phyloP scores from a whole-genome alignment of 768 basidiomycete species.

The Imleria badia region DNA sequence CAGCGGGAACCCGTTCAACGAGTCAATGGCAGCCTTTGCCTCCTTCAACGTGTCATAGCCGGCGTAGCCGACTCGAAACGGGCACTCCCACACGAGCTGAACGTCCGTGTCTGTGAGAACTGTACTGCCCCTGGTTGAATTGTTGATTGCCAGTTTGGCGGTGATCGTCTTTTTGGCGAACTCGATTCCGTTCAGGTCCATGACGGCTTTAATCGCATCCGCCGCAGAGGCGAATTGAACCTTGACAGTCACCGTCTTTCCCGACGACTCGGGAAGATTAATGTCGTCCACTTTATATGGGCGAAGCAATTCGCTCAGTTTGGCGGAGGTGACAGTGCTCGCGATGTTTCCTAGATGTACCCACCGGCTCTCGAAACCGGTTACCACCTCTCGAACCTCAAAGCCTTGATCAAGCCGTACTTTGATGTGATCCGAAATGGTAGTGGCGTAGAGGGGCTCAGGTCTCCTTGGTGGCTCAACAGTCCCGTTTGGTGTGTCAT shows the following conservation, averaged over 20 bases:
- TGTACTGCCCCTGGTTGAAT: constrained; percentile 35
- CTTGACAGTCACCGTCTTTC: constrained; percentile 33
- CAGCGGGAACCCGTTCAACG: constrained; percentile 37
- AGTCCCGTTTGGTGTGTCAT: not conserved
- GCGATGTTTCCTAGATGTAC: constrained; percentile 56
- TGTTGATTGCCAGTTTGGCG: constrained; percentile 46
- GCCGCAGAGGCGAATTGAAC: constrained; percentile 48
- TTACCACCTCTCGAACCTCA: constrained; percentile 51
- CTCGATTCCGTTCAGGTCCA: constrained; percentile 46
- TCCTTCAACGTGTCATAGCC: constrained; percentile 54
- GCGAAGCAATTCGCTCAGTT: constrained; percentile 39
- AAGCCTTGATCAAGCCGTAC: constrained; percentile 63
- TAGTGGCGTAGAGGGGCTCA: constrained; percentile 28
- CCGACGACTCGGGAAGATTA: constrained; percentile 27
- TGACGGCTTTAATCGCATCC: constrained; percentile 54
- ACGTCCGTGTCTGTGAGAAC: constrained; percentile 54
- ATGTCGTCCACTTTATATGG: constrained; percentile 45
- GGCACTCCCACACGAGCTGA: constrained; percentile 59
- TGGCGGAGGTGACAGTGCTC: constrained; percentile 27
- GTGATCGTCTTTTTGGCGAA: constrained; percentile 41
- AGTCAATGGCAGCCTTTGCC: constrained; percentile 52
- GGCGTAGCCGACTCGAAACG: constrained; percentile 55
- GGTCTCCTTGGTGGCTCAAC: constrained; percentile 8
- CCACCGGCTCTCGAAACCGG: constrained; percentile 70
- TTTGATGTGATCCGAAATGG: constrained; percentile 53